Evolutionary conservation across 495 filamentous ascomycete species (phyloP).

Genomic region (Penicillium arizonense): DNA sequence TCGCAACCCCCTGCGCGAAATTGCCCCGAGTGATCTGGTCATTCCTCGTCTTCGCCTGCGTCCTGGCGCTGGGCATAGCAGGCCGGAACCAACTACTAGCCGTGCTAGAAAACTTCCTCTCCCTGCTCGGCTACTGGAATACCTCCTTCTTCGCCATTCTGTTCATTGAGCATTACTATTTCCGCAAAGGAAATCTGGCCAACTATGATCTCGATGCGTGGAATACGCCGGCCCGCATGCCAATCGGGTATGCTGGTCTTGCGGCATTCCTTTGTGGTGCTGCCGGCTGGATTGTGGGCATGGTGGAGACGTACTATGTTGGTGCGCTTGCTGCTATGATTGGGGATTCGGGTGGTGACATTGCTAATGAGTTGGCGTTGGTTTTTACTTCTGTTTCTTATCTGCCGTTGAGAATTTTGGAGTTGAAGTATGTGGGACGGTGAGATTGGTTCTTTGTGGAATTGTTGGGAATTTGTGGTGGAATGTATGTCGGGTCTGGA

Average conservation of each 20-base stretch:
- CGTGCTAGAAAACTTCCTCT: conserved; percentile 54
- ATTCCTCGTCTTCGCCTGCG: conserved; percentile 37
- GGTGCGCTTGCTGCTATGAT: conserved; percentile 25
- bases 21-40: conserved; percentile 45
- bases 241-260: conserved; percentile 27
- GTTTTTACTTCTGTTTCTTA: conserved; percentile 24
- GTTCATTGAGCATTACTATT: conserved; percentile 58
- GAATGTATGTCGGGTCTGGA: too few species aligned
- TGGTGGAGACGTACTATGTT: conserved; percentile 39
- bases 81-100: conserved; percentile 37
- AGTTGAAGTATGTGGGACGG: conserved; percentile 30
- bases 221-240: conserved; percentile 31
- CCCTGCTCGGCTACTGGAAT: conserved; percentile 59
- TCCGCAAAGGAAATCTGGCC: conserved; percentile 49
- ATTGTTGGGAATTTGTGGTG: too few species aligned
- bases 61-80: conserved; percentile 38
- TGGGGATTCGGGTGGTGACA: conserved; percentile 23
- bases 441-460: conserved; percentile 1
- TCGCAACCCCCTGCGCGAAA: conserved; percentile 37
- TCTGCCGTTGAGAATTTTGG: conserved; percentile 20
- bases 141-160: conserved; percentile 58
- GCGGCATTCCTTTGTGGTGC: conserved; percentile 33
- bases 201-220: conserved; percentile 40
- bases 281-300: conserved; percentile 37
- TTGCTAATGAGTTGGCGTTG: conserved; percentile 29